Percentiles rank a stretch among this genome's conserved stretches.
Evolutionary conservation across 768 basidiomycete species (phyloP).

Genomic region (Suillus clintonianus): DNA sequence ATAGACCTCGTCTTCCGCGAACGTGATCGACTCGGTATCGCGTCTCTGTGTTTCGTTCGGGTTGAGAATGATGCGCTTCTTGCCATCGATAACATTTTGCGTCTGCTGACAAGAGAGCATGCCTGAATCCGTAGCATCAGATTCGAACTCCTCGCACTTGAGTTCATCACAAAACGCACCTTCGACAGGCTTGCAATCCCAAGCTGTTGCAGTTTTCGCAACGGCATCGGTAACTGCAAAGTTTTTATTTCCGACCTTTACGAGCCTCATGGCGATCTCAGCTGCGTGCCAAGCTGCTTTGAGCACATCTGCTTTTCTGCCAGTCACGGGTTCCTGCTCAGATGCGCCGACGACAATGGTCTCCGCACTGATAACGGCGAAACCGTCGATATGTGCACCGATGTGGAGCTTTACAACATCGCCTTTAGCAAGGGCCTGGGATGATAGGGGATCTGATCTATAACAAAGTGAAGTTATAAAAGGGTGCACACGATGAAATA

Average conservation of each 20-base stretch:
- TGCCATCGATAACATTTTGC: conserved; percentile 94
- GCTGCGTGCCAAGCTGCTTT: conserved; percentile 94
- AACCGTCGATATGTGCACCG: conserved; percentile 98
- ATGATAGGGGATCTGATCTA: conserved; percentile 75
- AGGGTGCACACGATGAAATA: neutral
- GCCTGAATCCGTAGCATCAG: conserved; percentile 44
- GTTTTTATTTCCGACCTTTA: conserved; percentile 94
- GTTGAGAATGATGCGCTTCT: conserved; percentile 93
- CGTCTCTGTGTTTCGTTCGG: conserved; percentile 81
- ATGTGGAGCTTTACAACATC: conserved; percentile 97
- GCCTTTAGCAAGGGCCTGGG: conserved; percentile 70
- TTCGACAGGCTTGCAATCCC: conserved; percentile 93
- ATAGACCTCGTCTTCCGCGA: conserved; percentile 93
- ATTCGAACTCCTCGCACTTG: neutral
- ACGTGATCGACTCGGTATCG: conserved; percentile 82
- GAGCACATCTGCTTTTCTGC: conserved; percentile 86
- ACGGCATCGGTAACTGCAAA: conserved; percentile 93
- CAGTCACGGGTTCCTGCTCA: conserved; percentile 73
- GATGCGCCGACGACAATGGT: conserved; percentile 88
- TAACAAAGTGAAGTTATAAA: conserved; percentile 8
- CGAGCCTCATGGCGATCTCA: conserved; percentile 86
- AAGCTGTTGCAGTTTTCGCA: conserved; percentile 64
- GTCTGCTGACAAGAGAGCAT: conserved; percentile 95
- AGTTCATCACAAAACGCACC: conserved; percentile 46
- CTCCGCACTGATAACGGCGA: conserved; percentile 91